Evolutionary conservation across 768 basidiomycete genomes (phyloP), one percentile per base, ranked within the genome.

Genomic region (Ramaria sp.): DNA sequence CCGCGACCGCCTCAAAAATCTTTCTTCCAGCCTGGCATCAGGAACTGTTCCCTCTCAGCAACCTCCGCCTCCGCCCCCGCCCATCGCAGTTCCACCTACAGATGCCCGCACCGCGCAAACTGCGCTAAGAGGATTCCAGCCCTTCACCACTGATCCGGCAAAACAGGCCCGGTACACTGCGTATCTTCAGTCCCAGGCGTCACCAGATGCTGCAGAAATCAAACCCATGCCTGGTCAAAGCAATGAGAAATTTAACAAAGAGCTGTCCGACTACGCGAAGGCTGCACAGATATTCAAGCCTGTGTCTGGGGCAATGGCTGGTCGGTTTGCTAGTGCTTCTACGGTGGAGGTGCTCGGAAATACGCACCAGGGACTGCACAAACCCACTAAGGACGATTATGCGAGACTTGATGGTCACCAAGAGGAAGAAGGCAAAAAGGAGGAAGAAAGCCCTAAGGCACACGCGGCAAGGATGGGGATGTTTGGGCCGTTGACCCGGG

Each of bases 271-370:
- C 63, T 97, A 91, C 61, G 81, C 88, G 1, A 90, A 92, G 66
- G 78, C 91, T 0, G 95, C 95, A 0, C 71, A 78, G 24, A 80
- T 98, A 30, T 98, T 97, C 73, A 91, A 91, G 63, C 96, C 96
- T 0, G 81, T 94, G 62, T 80, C 83, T 0, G 90, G 87, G 2
- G 90, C 91, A 15, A 97, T 98, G 90, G 91, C 92, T 0, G 86
- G 83, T 20, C 79, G 95, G n/a, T 98, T 98, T 69, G 91, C 88
- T 5, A 86, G 81, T 57, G 89, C 90, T 0, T 78, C 79, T 0
- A 75, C 84, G 13, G 70, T 89, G n/a, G 89, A 91, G 27, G 66
- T 70, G 4, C 85, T 79, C 0, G 79, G 84, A 4, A 76, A 79
- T 55, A 67, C 81, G 12, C 64, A 80, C 31, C 86, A 84, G 66